These are phyloP conservation scores for Rhizopus sp. DNA, from an alignment of 371 early-diverging fungal species.

Conservation along the genomic window DNA sequence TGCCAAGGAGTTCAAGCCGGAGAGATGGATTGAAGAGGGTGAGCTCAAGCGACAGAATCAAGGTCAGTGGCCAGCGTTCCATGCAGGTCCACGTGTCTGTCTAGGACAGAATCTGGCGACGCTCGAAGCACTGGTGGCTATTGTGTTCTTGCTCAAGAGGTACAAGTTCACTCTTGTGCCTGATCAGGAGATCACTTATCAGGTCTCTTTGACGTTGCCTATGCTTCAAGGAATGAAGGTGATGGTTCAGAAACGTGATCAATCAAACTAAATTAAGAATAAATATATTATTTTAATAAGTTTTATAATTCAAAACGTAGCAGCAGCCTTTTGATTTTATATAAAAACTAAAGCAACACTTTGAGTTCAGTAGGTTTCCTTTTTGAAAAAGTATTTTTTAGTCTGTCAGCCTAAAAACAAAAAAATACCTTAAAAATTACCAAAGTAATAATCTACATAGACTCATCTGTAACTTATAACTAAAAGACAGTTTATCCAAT, in stretches of 20 bases:
- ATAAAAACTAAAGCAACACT: no score
- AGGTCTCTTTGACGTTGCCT: constrained; percentile 44
- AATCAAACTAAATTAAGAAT: not conserved
- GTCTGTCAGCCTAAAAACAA: no score
- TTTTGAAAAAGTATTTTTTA: no score
- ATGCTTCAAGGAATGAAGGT: constrained; percentile 52
- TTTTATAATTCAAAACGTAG: no score
- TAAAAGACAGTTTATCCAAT: no score
- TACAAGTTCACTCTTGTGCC: constrained; percentile 44
- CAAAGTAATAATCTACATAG: no score
- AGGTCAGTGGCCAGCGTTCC: constrained; percentile 58
- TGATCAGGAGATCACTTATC: constrained; percentile 37
- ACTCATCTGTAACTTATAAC: no score
- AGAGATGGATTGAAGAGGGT: constrained; percentile 61
- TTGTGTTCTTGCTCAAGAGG: constrained; percentile 35
- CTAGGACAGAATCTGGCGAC: constrained; percentile 56
- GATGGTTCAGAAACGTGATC: constrained; percentile 26
- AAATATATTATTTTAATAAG: no score
- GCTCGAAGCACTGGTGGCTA: constrained; percentile 44
- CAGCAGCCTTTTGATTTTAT: no score
- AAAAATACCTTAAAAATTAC: no score
- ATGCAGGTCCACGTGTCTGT: constrained; percentile 74
- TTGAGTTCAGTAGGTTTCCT: no score
- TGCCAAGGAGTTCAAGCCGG: constrained; percentile 60
- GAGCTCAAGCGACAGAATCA: constrained; percentile 41